Evolutionary conservation across 495 filamentous ascomycete species (phyloP).

Genomic region (Aspergillus leporis): DNA sequence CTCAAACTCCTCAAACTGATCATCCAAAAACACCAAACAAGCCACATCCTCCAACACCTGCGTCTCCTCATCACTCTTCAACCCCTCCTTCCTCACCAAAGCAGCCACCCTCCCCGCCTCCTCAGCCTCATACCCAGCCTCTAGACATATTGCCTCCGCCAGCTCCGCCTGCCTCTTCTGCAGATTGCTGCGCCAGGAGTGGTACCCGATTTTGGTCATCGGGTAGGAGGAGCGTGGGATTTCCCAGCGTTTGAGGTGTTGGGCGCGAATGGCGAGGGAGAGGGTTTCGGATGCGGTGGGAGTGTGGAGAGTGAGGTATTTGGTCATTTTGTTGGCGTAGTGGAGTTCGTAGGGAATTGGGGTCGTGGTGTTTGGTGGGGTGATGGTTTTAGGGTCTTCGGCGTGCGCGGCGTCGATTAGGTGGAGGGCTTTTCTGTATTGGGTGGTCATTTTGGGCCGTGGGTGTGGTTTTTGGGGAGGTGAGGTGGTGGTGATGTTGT

Average conservation of each 20-base stretch:
- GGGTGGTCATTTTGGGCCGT: slow-evolving; percentile 18
- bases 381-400: slow-evolving; percentile 59
- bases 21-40: slow-evolving; percentile 82
- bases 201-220: slow-evolving; percentile 68
- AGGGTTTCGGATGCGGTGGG: slow-evolving; percentile 62
- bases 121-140: slow-evolving; percentile 46
- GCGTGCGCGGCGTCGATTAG: slow-evolving; percentile 74
- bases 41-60: slow-evolving; percentile 81
- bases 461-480: background rate
- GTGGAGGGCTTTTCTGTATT: slow-evolving; percentile 51
- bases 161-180: slow-evolving; percentile 69
- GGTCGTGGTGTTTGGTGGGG: slow-evolving; percentile 14
- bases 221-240: slow-evolving; percentile 70
- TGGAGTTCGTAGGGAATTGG: slow-evolving; percentile 69
- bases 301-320: slow-evolving; percentile 57
- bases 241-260: slow-evolving; percentile 83
- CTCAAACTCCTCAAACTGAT: slow-evolving; percentile 79
- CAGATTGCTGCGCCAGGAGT: slow-evolving; percentile 70
- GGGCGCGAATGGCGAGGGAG: slow-evolving; percentile 73
- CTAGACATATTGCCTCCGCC: slow-evolving; percentile 54
- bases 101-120: slow-evolving; percentile 56
- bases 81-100: slow-evolving; percentile 65
- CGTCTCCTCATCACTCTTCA: slow-evolving; percentile 62
- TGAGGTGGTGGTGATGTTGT: background rate
- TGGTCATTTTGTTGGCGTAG: slow-evolving; percentile 77